Evolutionary conservation across 2,329 filamentous ascomycete genomes (phyloP), one percentile per base, ranked within the genome.

Genomic region (Juglanconis juglandina): DNA sequence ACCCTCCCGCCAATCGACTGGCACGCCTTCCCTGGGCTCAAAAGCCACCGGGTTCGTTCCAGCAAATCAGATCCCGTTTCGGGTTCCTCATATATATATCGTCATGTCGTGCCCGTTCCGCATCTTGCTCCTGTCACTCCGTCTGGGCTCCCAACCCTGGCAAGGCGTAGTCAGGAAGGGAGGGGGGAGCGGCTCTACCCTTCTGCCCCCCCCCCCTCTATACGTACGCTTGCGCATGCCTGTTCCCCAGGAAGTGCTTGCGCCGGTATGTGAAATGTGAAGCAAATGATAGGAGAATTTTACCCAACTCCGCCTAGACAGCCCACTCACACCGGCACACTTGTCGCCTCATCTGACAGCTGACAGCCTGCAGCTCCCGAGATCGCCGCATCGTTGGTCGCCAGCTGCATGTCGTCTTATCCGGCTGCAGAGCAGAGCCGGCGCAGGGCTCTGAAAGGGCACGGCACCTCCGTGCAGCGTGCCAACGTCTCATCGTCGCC

Each of bases 331-430:
- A 44, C 53, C 34, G 9, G 47, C 13, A 13, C 7, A 8, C 39
- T 32, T 37, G 30, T 51, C 55, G 47, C 46, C 55, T 57, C 35
- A 24, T 30, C 55, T 51, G 55, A 57, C 55, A 57, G 47, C 47
- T 50, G 46, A 41, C 46, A 39, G 11, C 54, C 35, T 37, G 30
- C 47, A 44, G 47, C 4, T 53, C 11, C 51, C 30, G 24, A 17
- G 54, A 49, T 39, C 34, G 34, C 24, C 54, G 41, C 24, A 30
- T 37, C 24, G n/a, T 34, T 44, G 24, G 46, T 35, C 39, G 54
- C 33, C 35, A 34, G 54, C 42, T 50, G 37, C 32, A 42, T 32
- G 24, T 24, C 42, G 35, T 35, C 47, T 42, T 50, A 49, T 57
- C 52, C 52, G 30, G 37, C 39, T 53, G 52, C 39, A 53, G 52